Evolutionary conservation across 169 alveolate genomes (phyloP), one percentile per base, ranked within the genome.

Genomic region (Plasmodium relictum): DNA sequence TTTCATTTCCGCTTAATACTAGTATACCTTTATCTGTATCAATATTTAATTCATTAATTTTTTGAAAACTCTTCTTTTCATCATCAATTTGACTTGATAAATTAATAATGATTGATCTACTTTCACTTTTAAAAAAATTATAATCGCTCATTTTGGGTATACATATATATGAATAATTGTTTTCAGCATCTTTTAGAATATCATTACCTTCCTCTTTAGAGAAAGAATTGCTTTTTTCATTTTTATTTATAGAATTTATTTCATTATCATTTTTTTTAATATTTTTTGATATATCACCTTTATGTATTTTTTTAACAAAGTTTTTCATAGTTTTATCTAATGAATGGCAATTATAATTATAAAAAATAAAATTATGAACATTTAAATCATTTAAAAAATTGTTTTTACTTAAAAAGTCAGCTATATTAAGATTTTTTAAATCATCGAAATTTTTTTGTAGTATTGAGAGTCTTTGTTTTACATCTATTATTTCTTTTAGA

Each of bases 11-110:
- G 61, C 90, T 80, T 59, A 80, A 59, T 58, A 80, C 16, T 8
- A 80, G 73, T 22, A 80, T 66, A 16, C 85, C 90, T 80, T 80
- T 80, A 50, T 80, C 63, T 41, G 90, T 68, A 18, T 80, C 85
- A 61, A 80, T 20, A 61, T 80, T 68, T 50, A 80, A 18, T 26
- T 80, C 90, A 22, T 68, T 68, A 18, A 56, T 73, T 8, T 39
- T 24, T 9, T 39, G 62, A 0, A 80, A 58, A 16, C 18, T 59
- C 0, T 80, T 72, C 6, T 68, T 80, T 39, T 80, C 83, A 24
- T 80, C 58, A 2, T 80, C 63, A 16, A 52, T 52, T 16, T 52
- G 31, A 26, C n/a, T 54, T 37, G 83, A 37, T 22, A 80, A 26
- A 44, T 80, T 80, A 16, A 80, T 68, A 16, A 80, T 58, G 10